These are phyloP conservation scores for Brassica hybrid DNA, from an alignment of 441 rosid species.

Conservation along the genomic window DNA sequence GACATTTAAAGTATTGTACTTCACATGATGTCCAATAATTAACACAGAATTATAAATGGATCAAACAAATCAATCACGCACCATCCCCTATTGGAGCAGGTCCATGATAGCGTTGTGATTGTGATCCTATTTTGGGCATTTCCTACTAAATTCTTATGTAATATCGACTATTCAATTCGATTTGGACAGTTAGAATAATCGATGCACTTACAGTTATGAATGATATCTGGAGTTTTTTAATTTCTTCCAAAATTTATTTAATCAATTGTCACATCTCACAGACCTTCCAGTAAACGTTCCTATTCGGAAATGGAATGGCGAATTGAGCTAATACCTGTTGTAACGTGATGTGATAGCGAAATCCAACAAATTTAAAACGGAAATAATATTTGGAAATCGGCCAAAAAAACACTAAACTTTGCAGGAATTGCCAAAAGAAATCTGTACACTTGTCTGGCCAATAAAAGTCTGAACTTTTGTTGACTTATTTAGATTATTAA, in stretches of 20 bases:
- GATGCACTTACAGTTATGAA: constrained; percentile 5
- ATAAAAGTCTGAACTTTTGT: too few species aligned
- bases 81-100: constrained; percentile 28
- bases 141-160: constrained; percentile 32
- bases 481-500: too few species aligned
- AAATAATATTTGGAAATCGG: background rate
- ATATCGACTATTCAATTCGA: constrained; percentile 11
- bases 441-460: too few species aligned
- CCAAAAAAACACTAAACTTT: too few species aligned
- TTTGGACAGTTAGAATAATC: constrained; percentile 19
- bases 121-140: constrained; percentile 25
- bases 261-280: constrained; percentile 20
- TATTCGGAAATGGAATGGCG: constrained; percentile 6
- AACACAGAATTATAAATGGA: constrained; percentile 3
- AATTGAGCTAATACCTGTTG: constrained; percentile 10
- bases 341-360: constrained; percentile 35
- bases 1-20: constrained; percentile 29
- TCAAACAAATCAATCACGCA: constrained; percentile 24
- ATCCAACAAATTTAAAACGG: background rate
- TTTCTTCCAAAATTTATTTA: background rate
- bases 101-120: constrained; percentile 34
- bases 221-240: background rate
- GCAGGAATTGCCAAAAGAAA: too few species aligned
- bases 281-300: constrained; percentile 26
- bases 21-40: constrained; percentile 26